These are phyloP conservation scores for Pichia sp. DNA, from an alignment of 1,139 yeast genomes.

Conservation along the genomic window DNA sequence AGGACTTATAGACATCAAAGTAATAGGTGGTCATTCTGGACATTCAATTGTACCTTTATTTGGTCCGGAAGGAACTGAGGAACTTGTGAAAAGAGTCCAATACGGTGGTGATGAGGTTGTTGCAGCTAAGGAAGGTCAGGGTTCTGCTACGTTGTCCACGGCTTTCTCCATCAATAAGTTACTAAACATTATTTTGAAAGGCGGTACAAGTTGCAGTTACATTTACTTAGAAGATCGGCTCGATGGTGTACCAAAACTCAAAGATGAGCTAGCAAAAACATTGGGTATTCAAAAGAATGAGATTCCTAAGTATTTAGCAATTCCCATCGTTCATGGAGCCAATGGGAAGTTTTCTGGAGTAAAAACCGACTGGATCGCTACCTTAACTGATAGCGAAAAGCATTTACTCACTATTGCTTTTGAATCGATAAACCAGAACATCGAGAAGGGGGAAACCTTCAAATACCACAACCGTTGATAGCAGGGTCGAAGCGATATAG, in stretches of 20 bases:
- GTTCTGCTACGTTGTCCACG: conserved; percentile 94
- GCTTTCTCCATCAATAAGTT: conserved; percentile 91
- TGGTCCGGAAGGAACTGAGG: conserved; percentile 59
- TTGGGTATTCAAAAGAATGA: conserved; percentile 32
- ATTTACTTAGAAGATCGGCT: conserved; percentile 40
- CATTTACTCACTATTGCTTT: conserved; percentile 37
- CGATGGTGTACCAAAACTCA: conserved; percentile 30
- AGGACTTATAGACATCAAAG: conserved; percentile 56
- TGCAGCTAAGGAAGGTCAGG: conserved; percentile 89
- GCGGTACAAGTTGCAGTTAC: conserved; percentile 32
- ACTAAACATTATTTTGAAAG: conserved; percentile 45
- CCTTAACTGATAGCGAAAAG: conserved; percentile 48
- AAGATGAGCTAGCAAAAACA: conserved; percentile 26
- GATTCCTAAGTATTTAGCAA: conserved; percentile 34
- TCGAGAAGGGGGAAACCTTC: conserved; percentile 8
- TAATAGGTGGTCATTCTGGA: conserved; percentile 96
- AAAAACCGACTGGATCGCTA: conserved; percentile 29
- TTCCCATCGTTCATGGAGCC: conserved; percentile 52
- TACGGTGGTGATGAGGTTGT: conserved; percentile 98
- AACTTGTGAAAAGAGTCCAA: conserved; percentile 80
- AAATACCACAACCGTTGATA: too few relatives aligned
- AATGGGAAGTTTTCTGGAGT: conserved; percentile 31
- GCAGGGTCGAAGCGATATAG: background rate
- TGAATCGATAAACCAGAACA: conserved; percentile 10
- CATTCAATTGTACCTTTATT: conserved; percentile 87